phyloP scores from a whole-genome alignment of 768 basidiomycete species.

The Leccinum ochraceum region DNA sequence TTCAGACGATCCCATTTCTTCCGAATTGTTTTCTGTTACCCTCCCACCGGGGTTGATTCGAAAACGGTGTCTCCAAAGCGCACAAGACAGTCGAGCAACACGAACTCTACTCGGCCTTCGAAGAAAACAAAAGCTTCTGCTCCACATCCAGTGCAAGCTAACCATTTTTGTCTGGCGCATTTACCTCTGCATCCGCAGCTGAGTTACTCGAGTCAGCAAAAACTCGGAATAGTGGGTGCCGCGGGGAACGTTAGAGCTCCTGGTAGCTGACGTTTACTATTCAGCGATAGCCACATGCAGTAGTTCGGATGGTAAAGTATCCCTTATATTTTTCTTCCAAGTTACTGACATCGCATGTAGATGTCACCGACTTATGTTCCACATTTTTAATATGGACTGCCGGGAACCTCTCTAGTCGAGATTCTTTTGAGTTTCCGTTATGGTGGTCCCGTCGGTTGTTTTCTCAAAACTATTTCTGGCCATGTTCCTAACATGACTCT shows the following conservation, averaged over 20 bases:
- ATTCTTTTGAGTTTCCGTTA: slow-evolving; percentile 14
- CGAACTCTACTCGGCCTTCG: slow-evolving; percentile 1
- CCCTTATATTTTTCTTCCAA: background rate
- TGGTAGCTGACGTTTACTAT: slow-evolving; percentile 3
- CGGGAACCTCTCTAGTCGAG: background rate
- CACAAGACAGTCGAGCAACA: slow-evolving; percentile 6
- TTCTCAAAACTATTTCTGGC: background rate
- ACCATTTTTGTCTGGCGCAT: background rate
- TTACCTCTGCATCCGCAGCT: slow-evolving; percentile 10
- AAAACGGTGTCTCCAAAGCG: slow-evolving; percentile 15
- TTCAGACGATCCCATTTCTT: slow-evolving; percentile 22
- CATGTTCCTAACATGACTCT: slow-evolving; percentile 1
- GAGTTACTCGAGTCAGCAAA: slow-evolving; percentile 22
- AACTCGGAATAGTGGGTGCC: slow-evolving; percentile 23
- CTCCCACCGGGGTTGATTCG: background rate
- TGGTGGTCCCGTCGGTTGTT: slow-evolving; percentile 23
- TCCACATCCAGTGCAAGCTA: background rate
- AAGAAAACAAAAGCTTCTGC: slow-evolving; percentile 14
- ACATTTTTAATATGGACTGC: slow-evolving; percentile 23
- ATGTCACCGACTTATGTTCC: slow-evolving; percentile 18
- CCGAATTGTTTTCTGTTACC: slow-evolving; percentile 18
- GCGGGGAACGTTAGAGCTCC: background rate
- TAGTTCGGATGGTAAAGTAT: slow-evolving; percentile 20
- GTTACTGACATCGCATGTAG: slow-evolving; percentile 14
- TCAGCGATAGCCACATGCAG: slow-evolving; percentile 23